phyloP scores from a whole-genome alignment of 768 basidiomycete species.

The Nevesoporus exiguus region DNA sequence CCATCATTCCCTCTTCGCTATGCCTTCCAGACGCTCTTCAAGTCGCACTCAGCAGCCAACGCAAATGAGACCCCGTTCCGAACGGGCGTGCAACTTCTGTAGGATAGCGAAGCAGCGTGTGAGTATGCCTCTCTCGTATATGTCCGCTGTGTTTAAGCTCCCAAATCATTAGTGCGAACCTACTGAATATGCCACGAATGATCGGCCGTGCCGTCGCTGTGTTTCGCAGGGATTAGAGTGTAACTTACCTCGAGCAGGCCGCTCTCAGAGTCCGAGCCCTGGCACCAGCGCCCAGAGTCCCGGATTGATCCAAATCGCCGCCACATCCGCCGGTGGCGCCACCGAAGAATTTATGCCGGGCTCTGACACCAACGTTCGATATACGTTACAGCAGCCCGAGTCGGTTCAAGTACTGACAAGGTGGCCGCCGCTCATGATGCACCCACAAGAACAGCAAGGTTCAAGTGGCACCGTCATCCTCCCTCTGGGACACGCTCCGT shows the following conservation, averaged over 20 bases:
- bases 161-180: conserved; percentile 17
- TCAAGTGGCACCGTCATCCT: background rate
- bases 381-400: conserved; percentile 7
- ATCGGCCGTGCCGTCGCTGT: conserved; percentile 25
- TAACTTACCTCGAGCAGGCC: conserved; percentile 9
- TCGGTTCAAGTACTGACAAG: background rate
- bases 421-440: background rate
- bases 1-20: conserved; percentile 14
- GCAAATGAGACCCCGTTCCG: conserved; percentile 14
- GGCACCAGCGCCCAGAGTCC: conserved; percentile 7
- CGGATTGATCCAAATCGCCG: conserved; percentile 3
- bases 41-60: conserved; percentile 4
- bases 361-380: background rate
- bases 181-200: conserved; percentile 10
- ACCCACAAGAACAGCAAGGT: conserved; percentile 6
- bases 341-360: conserved; percentile 4
- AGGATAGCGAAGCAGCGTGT: conserved; percentile 20
- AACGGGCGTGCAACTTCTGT: conserved; percentile 19
- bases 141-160: conserved; percentile 2
- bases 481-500: conserved; percentile 7
- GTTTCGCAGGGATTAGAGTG: conserved; percentile 10
- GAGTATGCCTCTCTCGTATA: conserved; percentile 1
- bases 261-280: conserved; percentile 24
- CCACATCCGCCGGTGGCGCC: conserved; percentile 3
- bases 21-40: conserved; percentile 12